Base-by-base conservation (phyloP, 345 rosid genomes). In the Arabidopsis arenosa region DNA sequence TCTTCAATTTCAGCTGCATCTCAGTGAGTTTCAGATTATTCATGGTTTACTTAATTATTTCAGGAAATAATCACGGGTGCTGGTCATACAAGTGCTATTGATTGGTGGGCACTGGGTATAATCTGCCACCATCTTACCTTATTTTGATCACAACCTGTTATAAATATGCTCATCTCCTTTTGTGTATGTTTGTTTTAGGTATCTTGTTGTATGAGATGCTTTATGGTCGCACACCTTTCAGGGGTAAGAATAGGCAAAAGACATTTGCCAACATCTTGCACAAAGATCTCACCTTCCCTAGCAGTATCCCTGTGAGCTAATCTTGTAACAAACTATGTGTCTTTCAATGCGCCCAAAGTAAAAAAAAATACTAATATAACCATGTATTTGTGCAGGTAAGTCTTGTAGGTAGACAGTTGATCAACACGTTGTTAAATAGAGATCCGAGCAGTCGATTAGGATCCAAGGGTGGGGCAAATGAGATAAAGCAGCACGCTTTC, bases 101-200 rank as follows among this genome's bases (percentile, higher is more conserved):
- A 95, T 80, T 92, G 97, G 97, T 92, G 97, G 99, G 89, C 99
- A 66, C 82, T 95, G 3, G 97, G 99, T 95, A 89, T 81, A 88
- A 64, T 77, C 44, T 57, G 41, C 23, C 26, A 33, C 62, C 43
- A 41, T 21, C 21, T 32, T 33, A 32, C 12, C 43, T 21, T 4
- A 26, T 40, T 12, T 9, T 53, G 63, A 51, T 48, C 11, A 56
- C 57, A 36, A 0, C 9, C 9, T 0, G 0, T 9, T 44, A 10
- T 12, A 2, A 8, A 30, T 6, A 49, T 41, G 10, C 18, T 61
- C 15, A 33, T 49, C 13, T 43, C 8, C 59, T 28, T 70, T 70
- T 23, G 10, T 73, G 10, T 40, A 7, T 66, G 78, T 70, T 45
- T 65, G 40, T 60, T 49, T 66, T 81, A 95, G 99, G 99, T 65